phyloP scores from a whole-genome alignment of 1,139 yeast species.

The Candida pseudoviswanathii region DNA sequence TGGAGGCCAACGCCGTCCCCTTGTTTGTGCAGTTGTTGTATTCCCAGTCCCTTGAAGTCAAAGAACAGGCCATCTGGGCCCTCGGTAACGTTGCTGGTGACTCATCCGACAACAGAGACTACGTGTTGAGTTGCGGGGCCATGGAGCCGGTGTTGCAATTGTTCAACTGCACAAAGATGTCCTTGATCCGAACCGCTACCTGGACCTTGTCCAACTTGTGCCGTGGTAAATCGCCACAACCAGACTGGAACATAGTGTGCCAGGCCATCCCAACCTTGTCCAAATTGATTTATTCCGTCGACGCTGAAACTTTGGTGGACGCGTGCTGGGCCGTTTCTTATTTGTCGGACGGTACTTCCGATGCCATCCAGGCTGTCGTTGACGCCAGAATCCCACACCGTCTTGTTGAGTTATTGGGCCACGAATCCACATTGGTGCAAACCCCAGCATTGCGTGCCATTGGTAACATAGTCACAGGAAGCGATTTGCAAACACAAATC shows the following conservation, averaged over 20 bases:
- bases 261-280: slow-evolving; percentile 91
- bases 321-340: slow-evolving; percentile 99
- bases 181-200: slow-evolving; percentile 92
- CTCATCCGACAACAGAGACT: slow-evolving; percentile 85
- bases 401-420: slow-evolving; percentile 84
- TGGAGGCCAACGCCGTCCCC: slow-evolving; percentile 93
- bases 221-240: slow-evolving; percentile 95
- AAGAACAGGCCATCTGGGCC: slow-evolving; percentile 99
- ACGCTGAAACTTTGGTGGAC: slow-evolving; percentile 91
- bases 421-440: slow-evolving; percentile 84
- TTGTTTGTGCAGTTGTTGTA: slow-evolving; percentile 78
- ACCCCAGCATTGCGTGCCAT: slow-evolving; percentile 97
- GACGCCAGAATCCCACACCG: slow-evolving; percentile 96
- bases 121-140: slow-evolving; percentile 81
- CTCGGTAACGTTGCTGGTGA: slow-evolving; percentile 99
- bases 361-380: slow-evolving; percentile 94
- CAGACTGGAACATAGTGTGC: slow-evolving; percentile 88
- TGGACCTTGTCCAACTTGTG: slow-evolving; percentile 97
- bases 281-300: slow-evolving; percentile 85
- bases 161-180: slow-evolving; percentile 79
- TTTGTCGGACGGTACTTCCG: slow-evolving; percentile 87
- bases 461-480: slow-evolving; percentile 97
- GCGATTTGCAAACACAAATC: slow-evolving; percentile 91
- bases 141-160: slow-evolving; percentile 84
- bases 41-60: slow-evolving; percentile 85